Percentiles rank a stretch among this genome's conserved stretches.
These are phyloP conservation scores for Phytophthora syringae DNA, from an alignment of 352 stramenopile genomes.

Conservation along the genomic window DNA sequence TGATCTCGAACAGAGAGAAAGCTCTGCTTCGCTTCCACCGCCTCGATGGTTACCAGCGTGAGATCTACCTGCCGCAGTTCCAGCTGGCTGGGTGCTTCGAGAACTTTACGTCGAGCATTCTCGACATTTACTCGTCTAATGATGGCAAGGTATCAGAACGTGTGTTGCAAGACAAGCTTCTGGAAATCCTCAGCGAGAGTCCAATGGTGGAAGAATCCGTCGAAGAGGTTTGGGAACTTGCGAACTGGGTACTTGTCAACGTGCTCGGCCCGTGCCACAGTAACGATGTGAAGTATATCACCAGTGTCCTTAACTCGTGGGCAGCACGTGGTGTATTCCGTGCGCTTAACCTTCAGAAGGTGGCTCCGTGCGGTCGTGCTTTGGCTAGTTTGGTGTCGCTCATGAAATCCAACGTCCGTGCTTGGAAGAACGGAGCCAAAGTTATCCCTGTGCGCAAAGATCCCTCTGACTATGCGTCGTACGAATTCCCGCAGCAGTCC, in stretches of 20 bases:
- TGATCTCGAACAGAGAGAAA: slow-evolving; percentile 91
- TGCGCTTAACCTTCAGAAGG: slow-evolving; percentile 76
- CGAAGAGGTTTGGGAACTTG: slow-evolving; percentile 97
- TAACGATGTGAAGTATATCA: slow-evolving; percentile 94
- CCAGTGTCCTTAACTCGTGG: slow-evolving; percentile 83
- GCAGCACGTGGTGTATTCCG: slow-evolving; percentile 80
- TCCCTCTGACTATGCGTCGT: slow-evolving; percentile 85
- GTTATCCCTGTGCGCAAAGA: slow-evolving; percentile 83
- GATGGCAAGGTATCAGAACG: slow-evolving; percentile 70
- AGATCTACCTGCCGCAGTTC: slow-evolving; percentile 98
- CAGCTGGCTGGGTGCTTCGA: slow-evolving; percentile 98
- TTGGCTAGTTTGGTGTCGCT: slow-evolving; percentile 76
- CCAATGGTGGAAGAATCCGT: slow-evolving; percentile 92
- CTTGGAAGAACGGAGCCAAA: slow-evolving; percentile 85
- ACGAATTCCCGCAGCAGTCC: slow-evolving; percentile 76
- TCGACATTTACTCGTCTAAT: slow-evolving; percentile 74
- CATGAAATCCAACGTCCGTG: slow-evolving; percentile 66
- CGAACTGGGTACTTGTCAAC: slow-evolving; percentile 94
- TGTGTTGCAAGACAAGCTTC: slow-evolving; percentile 81
- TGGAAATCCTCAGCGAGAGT: slow-evolving; percentile 78
- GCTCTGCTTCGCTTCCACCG: slow-evolving; percentile 96
- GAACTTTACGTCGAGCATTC: slow-evolving; percentile 79
- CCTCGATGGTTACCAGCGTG: slow-evolving; percentile 95
- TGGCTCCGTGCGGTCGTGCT: slow-evolving; percentile 64
- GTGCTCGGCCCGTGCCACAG: slow-evolving; percentile 95